Evolutionary conservation across 1,284 basidiomycete species (phyloP).

Genomic region (Tilletiaria anomala): DNA sequence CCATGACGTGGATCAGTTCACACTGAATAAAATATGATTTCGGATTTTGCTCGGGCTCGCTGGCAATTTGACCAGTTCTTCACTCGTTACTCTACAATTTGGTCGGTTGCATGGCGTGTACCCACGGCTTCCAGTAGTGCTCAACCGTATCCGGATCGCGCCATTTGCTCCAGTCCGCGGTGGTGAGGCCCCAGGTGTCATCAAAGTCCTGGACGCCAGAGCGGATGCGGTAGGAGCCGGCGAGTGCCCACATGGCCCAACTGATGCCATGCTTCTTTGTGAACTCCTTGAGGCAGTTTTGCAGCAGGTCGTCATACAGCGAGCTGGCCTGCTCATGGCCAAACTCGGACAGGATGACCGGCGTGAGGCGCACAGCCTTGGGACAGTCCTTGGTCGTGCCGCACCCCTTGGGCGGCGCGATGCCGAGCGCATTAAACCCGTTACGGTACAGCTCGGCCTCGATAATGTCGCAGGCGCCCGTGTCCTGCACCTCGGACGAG

Average conservation of each 20-base stretch:
- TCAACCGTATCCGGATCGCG: too few relatives aligned
- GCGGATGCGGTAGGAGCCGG: conserved; percentile 12
- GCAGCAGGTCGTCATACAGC: conserved; percentile 9
- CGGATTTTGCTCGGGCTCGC: too few relatives aligned
- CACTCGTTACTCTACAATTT: too few relatives aligned
- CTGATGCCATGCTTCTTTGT: conserved; percentile 15
- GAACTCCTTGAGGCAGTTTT: conserved; percentile 14
- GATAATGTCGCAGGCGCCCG: conserved; percentile 9
- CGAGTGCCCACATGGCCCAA: conserved; percentile 12
- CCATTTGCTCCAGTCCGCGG: too few relatives aligned
- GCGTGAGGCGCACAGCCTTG: conserved; percentile 6
- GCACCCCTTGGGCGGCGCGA: conserved; percentile 6
- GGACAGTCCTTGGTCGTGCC: conserved; percentile 7
- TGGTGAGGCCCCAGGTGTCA: conserved; percentile 13
- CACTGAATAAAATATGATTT: too few relatives aligned
- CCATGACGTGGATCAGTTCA: too few relatives aligned
- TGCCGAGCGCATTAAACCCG: conserved; percentile 14
- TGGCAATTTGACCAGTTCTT: too few relatives aligned
- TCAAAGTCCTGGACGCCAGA: conserved; percentile 6
- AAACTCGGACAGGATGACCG: conserved; percentile 10
- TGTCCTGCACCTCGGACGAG: conserved; percentile 5
- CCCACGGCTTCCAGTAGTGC: too few relatives aligned
- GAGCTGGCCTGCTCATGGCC: conserved; percentile 8
- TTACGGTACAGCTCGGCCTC: conserved; percentile 9
- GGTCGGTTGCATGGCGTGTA: too few relatives aligned